Base-by-base conservation (phyloP, 2,329 filamentous ascomycete species). In the Ascocoryne sarcoides region DNA sequence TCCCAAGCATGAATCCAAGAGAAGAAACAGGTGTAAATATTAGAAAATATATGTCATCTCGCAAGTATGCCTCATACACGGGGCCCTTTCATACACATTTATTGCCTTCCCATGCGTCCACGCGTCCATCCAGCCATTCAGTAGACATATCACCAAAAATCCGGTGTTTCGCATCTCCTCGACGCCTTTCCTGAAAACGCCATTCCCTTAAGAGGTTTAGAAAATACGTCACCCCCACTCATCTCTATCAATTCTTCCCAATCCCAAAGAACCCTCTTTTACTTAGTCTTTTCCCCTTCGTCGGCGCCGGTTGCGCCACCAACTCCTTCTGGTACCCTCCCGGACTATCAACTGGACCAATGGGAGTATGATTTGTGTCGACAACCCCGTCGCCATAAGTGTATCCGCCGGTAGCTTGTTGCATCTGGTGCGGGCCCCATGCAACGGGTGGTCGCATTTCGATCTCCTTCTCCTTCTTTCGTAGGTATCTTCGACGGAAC, bases 401-500 rank as follows among this genome's bases (percentile, higher is more conserved):
- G 36, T 51, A 56, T 14, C 51, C 51, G 1, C 52, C 54, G 8
- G 51, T 49, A 23, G 42, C 40, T 4, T 44, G 43, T 48, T 56
- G 63, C 56, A 46, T 55, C 57, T 62, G 60, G 49, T 61, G 55
- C 15, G 61, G 57, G 26, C 60, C 60, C 53, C 60, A 59, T 8
- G 61, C 53, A n/a, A 58, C 56, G 7, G 60, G 60, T 10, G 54
- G 55, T 32, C 54, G 48, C 48, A 61, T 58, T 47, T 63, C 62
- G 38, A 51, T 52, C 49, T 55, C 56, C 35, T 69, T 69, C 54
- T 84, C 80, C 62, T 71, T 78, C 63, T 78, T 83, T 48, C 76
- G 76, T 48, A 86, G 68, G 62, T 89, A 82, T 50, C 82, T 79
- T 42, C 79, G 77, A 50, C 85, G 82, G 64, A 85, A 76, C 60